Evolutionary conservation across 805 yeast genomes (phyloP), one percentile per base, ranked within the genome.

Genomic region (Saturnispora besseyi): DNA sequence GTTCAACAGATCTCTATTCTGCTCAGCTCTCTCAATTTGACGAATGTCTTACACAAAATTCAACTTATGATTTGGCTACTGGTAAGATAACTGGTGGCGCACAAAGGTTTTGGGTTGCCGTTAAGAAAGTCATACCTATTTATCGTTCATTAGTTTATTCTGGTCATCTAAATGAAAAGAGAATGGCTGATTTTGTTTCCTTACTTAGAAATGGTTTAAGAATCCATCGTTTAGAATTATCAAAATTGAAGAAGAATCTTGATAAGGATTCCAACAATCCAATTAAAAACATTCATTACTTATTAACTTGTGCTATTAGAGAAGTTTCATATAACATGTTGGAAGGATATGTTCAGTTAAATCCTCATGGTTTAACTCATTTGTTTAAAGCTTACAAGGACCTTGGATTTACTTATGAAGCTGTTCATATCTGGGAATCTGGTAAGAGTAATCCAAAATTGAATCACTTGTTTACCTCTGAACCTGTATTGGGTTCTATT

Each of bases 341-440:
- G 28, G 72, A 70, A 29, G 70, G 70, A 5, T 63, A 69, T 15
- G 68, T 75, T n/a, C 57, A 55, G 18, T 59, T 78, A 41, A 75
- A 75, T 47, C 74, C 77, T 44, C 74, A 72, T 50, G 82, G 82
- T 53, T 76, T 80, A 28, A 75, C 78, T 65, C 81, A 77, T 58
- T 59, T 79, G 44, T 73, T 78, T 53, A 76, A 80, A 26, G 77
- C 81, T 11, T 75, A 77, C 59, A 77, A 78, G 59, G 87, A 82
- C 61, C 72, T 79, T 54, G 74, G 77, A 44, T 70, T 81, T 51
- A 73, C 76, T 43, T 72, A 76, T 48, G 89, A 84, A 63, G 82
- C 86, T 46, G 75, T 84, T 43, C 72, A 75, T 52, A 73, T 82
- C 52, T 85, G 93, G 93, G 84, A 82, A 57, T 65, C 74, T 18